These are phyloP conservation scores for Brassica incana DNA, from an alignment of 345 rosid species.

Conservation along the genomic window DNA sequence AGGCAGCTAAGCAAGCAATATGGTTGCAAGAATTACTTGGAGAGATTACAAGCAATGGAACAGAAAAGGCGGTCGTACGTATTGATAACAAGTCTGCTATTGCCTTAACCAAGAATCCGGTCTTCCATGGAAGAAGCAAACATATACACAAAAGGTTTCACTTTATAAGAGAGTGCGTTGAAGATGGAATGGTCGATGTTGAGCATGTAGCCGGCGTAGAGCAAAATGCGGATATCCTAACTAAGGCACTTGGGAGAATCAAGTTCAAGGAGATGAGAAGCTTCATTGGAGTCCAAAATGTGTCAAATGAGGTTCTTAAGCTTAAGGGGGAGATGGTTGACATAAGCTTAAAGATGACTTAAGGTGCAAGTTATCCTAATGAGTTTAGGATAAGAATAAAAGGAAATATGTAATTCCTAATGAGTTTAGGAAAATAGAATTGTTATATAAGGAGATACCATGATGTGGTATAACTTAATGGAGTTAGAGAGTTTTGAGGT, in stretches of 20 bases:
- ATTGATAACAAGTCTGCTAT: not conserved
- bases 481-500: no score
- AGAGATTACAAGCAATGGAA: no score
- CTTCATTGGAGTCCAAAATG: not conserved
- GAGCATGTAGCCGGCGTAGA: not conserved
- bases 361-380: no score
- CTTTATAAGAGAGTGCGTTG: not conserved
- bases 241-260: not conserved
- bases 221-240: not conserved
- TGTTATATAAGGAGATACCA: no score
- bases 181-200: not conserved
- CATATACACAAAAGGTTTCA: not conserved
- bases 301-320: not conserved
- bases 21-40: no score
- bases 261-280: not conserved
- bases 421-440: no score
- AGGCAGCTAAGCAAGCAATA: no score
- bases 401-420: no score
- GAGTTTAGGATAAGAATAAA: no score
- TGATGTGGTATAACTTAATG: no score
- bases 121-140: not conserved
- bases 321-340: not conserved
- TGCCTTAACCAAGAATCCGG: not conserved
- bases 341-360: no score
- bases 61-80: no score